These are phyloP conservation scores for Barbatosphaeria neglecta DNA, from an alignment of 495 filamentous ascomycete species.

Conservation along the genomic window DNA sequence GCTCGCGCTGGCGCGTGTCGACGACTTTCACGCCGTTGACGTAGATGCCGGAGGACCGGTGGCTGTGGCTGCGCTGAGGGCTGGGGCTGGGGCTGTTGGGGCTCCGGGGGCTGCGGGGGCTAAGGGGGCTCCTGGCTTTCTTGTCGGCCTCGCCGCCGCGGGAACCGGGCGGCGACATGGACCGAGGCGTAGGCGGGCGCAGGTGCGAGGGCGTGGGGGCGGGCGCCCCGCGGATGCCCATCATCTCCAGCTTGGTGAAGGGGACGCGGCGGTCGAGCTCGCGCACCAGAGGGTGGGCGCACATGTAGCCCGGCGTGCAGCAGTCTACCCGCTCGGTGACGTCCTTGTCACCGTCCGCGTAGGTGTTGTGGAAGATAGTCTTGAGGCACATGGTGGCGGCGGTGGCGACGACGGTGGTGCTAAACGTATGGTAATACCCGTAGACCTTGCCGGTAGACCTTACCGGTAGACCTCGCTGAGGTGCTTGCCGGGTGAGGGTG, in stretches of 20 bases:
- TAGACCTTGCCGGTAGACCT: no score
- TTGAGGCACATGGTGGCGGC: constrained; percentile 31
- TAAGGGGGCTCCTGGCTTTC: constrained; percentile 5
- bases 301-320: constrained; percentile 14
- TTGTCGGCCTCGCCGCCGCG: constrained; percentile 12
- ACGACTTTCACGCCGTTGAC: constrained; percentile 16
- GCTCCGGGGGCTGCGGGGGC: no score
- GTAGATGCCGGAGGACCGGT: constrained; percentile 15
- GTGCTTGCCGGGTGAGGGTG: no score
- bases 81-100: constrained; percentile 15
- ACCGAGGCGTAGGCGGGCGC: constrained; percentile 23
- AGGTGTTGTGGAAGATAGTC: constrained; percentile 24
- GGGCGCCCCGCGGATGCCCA: constrained; percentile 10
- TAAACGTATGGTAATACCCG: no score
- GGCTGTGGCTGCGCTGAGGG: no score
- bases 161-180: constrained; percentile 28
- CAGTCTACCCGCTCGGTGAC: constrained; percentile 16
- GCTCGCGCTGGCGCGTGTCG: constrained; percentile 10
- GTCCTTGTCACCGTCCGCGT: constrained; percentile 16
- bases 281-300: constrained; percentile 12
- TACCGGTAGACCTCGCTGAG: no score
- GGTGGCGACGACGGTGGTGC: not conserved
- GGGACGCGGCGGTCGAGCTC: constrained; percentile 14
- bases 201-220: constrained; percentile 14
- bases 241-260: constrained; percentile 11